Conservation (phyloP, 106 monocot genomes). For the Vanilla planifolia region DNA sequence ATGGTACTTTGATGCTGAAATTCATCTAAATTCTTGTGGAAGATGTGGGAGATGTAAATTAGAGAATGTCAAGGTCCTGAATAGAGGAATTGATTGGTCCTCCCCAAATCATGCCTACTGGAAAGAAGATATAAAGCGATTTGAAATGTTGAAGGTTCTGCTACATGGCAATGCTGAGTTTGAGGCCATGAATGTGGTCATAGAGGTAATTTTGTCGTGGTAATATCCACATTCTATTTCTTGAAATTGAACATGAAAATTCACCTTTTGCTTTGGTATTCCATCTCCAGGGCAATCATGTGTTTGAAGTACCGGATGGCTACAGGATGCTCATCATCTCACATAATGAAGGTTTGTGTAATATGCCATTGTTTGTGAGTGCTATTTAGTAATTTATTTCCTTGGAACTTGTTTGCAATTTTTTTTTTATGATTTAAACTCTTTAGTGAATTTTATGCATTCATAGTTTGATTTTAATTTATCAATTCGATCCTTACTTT, state of each 20-base stretch:
- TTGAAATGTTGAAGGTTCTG: constrained; percentile 59
- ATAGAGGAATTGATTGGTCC: constrained; percentile 80
- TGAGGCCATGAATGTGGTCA: constrained; percentile 66
- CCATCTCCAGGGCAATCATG: constrained; percentile 67
- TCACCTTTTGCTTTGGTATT: not conserved
- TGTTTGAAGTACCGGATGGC: constrained; percentile 88
- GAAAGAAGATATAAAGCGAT: constrained; percentile 81
- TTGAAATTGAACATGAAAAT: not conserved
- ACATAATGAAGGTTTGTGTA: constrained; percentile 36
- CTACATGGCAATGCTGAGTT: constrained; percentile 95
- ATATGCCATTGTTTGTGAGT: too few species aligned
- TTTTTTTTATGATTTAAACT: too few species aligned
- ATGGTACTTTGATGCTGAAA: constrained; percentile 6
- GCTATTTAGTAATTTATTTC: too few species aligned
- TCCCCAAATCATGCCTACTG: constrained; percentile 76
- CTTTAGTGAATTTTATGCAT: too few species aligned
- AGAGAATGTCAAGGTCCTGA: constrained; percentile 63
- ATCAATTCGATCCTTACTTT: too few species aligned
- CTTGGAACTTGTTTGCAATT: too few species aligned
- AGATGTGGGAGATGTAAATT: constrained; percentile 89
- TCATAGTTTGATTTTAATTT: too few species aligned
- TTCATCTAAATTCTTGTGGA: constrained; percentile 2
- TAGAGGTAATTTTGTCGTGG: constrained; percentile 35
- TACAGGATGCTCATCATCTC: constrained; percentile 48
- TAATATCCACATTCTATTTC: not conserved